Base-by-base conservation (phyloP, 805 yeast genomes). In the Yamadazyma tumulicola region DNA sequence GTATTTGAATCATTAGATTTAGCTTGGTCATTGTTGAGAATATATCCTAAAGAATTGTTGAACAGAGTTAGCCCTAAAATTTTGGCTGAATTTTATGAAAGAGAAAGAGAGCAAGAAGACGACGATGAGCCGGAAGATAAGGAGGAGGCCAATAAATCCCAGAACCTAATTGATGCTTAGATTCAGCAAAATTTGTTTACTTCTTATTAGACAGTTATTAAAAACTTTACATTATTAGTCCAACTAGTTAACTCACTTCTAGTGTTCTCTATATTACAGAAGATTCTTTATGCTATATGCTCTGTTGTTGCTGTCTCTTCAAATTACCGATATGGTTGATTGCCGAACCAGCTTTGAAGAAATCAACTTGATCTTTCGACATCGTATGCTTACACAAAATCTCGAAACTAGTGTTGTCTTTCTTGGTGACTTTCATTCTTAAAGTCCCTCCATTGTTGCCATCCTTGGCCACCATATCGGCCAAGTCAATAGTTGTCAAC, bases 11-110 rank as follows among this genome's bases (percentile, higher is more conserved):
- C 95, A 38, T 79, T 93, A 61, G 98, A 93, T 62, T 89, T 85
- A 62, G 99, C 98, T 37, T 93, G 99, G 99, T 80, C 94, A 29
- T 75, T 93, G 61, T 75, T 93, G 64, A 88, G 99, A 77, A 93
- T 93, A 64, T 93, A 93, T 73, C 99, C 99, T 58, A 93, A 89
- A 79, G 97, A 93, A 69, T 75, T 93, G 85, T 81, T 93, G 59
- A 93, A 93, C 75, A 88, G 98, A 80, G 87, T 93, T 57, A 88
- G 96, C 41, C 97, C 97, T 62, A 93, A 93, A 80, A 87, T 93
- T 52, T 72, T 93, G 58, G 81, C 80, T 49, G 97, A 91, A 67
- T 93, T 91, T 68, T 93, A 93, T 68, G 97, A 91, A 55, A 79
- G 96, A 67, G 80, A 81, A 32, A 79, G 87, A 59, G 79, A 75